These are phyloP conservation scores for Stramenopiles sp. DNA, from an alignment of 352 stramenopile species.

Conservation along the genomic window DNA sequence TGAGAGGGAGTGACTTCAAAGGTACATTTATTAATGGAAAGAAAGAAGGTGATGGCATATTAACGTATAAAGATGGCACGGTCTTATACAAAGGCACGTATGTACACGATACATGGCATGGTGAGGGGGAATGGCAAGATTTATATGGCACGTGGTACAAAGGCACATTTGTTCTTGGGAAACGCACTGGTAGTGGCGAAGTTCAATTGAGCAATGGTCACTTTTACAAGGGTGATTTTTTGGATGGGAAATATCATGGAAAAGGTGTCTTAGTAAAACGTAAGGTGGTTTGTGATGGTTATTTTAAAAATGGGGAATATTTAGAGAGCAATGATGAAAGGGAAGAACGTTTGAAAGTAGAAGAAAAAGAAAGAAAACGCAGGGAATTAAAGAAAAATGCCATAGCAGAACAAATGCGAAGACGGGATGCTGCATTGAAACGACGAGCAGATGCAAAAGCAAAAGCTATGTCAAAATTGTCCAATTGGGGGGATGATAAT, in stretches of 20 bases:
- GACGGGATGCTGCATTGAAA: neutral
- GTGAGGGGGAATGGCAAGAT: neutral
- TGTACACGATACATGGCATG: neutral
- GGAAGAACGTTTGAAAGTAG: neutral
- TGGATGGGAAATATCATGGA: neutral
- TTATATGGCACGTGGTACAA: neutral
- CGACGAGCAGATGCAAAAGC: neutral
- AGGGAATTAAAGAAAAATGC: neutral
- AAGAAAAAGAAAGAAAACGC: neutral
- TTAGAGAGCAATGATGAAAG: neutral
- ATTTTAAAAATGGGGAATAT: neutral
- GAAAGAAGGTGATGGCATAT: neutral
- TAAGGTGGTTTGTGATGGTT: neutral
- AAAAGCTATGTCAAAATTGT: neutral
- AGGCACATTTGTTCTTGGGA: neutral
- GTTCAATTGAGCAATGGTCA: neutral
- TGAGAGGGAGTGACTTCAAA: neutral
- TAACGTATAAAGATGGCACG: neutral
- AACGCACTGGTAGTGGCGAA: neutral
- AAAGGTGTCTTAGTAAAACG: neutral
- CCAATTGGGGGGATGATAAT: neutral
- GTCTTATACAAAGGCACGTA: neutral
- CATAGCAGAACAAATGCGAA: neutral
- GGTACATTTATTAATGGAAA: neutral
- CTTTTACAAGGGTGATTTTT: neutral